Base-by-base conservation (phyloP, 495 filamentous ascomycete genomes). In the Penicillium paxilli region DNA sequence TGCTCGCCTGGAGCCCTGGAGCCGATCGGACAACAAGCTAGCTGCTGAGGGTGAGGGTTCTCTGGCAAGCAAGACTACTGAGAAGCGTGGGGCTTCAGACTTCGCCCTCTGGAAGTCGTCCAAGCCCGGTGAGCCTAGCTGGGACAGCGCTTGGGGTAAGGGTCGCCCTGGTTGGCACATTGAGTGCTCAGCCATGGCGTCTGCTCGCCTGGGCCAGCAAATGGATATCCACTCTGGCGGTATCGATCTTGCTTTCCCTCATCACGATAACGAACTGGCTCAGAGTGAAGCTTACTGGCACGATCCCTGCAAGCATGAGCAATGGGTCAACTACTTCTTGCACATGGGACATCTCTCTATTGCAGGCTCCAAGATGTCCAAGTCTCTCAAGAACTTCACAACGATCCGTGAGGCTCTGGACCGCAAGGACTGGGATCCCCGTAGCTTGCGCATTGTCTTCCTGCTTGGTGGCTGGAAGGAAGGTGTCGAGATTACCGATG, bases 141-240 rank as follows among this genome's bases (percentile, higher is more conserved):
- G 94, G 94, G 73, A 83, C 10, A 91, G 86, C 59, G 81, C 81
- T 5, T 98, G 94, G 93, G 91, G 92, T 8, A 76, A 82, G 42
- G 92, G 93, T 22, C 79, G 94, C 17, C 94, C 94, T 0, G 94
- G 94, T 14, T 97, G 91, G 94, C 94, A 98, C 69, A 97, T 98
- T 56, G 93, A 98, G 75, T 98, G 94, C 83, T 94, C 89, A 1
- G 92, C 90, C 2, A 98, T 98, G 94, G 92, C 92, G 1, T 92
- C 87, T 2, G 88, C 90, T 50, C 83, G 88, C 26, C 77, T 98
- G 5, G 94, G 93, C 7, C 75, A 83, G 37, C 75, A 83, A 49
- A 88, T 98, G 69, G 94, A 98, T 71, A 89, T 98, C 46, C 92
- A 98, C 68, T 93, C 89, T 19, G 94, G 94, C 8, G 94, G 94